Percentiles rank a stretch among this genome's conserved stretches.
These are phyloP conservation scores for Boletus speciosus DNA, from an alignment of 768 basidiomycete species.

Conservation along the genomic window DNA sequence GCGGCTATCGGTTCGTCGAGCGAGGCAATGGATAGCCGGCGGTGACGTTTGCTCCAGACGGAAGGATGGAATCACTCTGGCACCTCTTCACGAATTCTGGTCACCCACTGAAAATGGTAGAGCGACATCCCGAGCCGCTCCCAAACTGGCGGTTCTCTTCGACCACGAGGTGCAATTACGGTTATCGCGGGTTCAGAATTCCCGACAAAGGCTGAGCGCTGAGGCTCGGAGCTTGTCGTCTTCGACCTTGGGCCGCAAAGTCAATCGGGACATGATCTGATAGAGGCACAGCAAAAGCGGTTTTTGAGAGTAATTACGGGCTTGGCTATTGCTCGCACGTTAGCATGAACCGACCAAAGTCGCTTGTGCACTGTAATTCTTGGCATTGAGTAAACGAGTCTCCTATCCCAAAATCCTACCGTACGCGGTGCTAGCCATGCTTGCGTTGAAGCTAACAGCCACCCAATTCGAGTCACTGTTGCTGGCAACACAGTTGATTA, in stretches of 20 bases:
- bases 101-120: background rate
- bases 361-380: conserved; percentile 1
- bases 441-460: background rate
- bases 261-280: background rate
- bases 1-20: background rate
- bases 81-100: background rate
- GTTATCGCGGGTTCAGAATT: background rate
- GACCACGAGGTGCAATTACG: background rate
- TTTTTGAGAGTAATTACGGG: background rate
- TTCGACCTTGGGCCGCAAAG: background rate
- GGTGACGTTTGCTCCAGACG: background rate
- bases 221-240: background rate
- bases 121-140: background rate
- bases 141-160: background rate
- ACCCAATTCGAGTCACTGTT: background rate
- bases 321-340: background rate
- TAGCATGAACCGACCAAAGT: background rate
- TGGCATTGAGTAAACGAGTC: background rate
- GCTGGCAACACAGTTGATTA: background rate
- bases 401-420: background rate
- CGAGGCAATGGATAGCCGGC: background rate
- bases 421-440: background rate
- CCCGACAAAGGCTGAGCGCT: background rate
- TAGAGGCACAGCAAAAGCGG: conserved; percentile 6
- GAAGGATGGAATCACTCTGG: background rate